Base-by-base conservation (phyloP, 768 basidiomycete genomes). In the Boletus rufocinnamomeus region DNA sequence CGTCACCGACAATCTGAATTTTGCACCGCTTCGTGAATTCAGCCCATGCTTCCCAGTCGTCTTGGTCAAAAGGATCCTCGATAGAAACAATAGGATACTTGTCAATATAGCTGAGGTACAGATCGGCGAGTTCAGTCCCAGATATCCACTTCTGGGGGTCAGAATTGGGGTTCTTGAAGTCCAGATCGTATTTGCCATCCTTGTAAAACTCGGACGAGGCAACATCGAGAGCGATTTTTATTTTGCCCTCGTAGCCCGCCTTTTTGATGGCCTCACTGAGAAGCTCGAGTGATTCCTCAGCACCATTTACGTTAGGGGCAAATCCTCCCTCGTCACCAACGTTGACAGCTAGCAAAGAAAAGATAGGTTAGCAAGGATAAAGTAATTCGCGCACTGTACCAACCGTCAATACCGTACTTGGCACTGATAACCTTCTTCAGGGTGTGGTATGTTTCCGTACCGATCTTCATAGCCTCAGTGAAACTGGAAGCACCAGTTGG, bases 121-220 rank as follows among this genome's bases (percentile, higher is more conserved):
- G 80, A 52, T 95, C 91, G 25, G 94, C 96, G 69, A 99, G 93
- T 79, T 98, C 84, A 52, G 81, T 78, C 63, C 96, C 97, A 38
- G 91, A 80, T 77, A 98, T 89, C 93, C 92, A 97, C 77, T 98
- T 96, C 79, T 86, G 88, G 45, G 91, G 84, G 79, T 99, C 96
- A 52, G 95, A 97, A 82, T 99, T 97, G 76, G 96, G 92, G 86
- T 98, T 98, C 85, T 99, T 95, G 84, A 94, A 95, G 82, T 98
- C 95, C 61, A 98, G 79, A 72, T 98, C 96, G 77, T 99, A 99
- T 80, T 98, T 98, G 68, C 95, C 96, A 6, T 98, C 95, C 86
- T 97, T 98, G 88, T 93, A 99, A 84, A 99, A 99, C 77, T 99
- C 97, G 75, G 96, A 98, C 2, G 95, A 97, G 56, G 97, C 97